Conservation (phyloP, 345 rosid genomes). For the Turnera subulata region DNA sequence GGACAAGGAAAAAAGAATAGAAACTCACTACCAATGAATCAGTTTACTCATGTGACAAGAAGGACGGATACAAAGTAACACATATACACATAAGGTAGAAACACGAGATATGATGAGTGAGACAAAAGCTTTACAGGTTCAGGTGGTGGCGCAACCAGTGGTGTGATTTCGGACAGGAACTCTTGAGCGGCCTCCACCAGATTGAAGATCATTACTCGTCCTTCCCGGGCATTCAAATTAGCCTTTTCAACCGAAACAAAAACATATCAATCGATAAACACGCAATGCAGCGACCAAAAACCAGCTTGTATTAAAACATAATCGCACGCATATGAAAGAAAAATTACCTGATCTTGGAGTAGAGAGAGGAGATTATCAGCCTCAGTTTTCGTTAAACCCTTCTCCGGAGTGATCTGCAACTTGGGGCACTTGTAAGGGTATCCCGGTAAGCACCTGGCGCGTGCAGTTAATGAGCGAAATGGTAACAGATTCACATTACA, state of each 20-base stretch:
- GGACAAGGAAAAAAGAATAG: neutral
- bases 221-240: conserved; percentile 79
- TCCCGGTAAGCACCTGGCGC: conserved; percentile 82
- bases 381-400: conserved; percentile 64
- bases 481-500: neutral
- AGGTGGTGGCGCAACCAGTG: conserved; percentile 35
- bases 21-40: neutral
- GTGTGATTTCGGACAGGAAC: conserved; percentile 78
- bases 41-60: neutral
- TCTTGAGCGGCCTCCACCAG: conserved; percentile 99
- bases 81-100: neutral
- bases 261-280: neutral
- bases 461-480: too few relatives aligned
- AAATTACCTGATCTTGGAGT: conserved; percentile 74
- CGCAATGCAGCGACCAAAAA: neutral
- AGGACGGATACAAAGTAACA: neutral
- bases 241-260: conserved; percentile 61
- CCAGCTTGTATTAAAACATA: neutral
- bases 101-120: conserved; percentile 2
- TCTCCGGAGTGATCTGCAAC: conserved; percentile 74
- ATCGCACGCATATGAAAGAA: neutral
- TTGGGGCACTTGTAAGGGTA: conserved; percentile 93
- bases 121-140: conserved; percentile 51
- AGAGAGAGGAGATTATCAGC: conserved; percentile 74
- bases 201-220: conserved; percentile 92